These are phyloP conservation scores for Linderniella brevidens DNA, from an alignment of 257 asterid genomes.

Conservation along the genomic window DNA sequence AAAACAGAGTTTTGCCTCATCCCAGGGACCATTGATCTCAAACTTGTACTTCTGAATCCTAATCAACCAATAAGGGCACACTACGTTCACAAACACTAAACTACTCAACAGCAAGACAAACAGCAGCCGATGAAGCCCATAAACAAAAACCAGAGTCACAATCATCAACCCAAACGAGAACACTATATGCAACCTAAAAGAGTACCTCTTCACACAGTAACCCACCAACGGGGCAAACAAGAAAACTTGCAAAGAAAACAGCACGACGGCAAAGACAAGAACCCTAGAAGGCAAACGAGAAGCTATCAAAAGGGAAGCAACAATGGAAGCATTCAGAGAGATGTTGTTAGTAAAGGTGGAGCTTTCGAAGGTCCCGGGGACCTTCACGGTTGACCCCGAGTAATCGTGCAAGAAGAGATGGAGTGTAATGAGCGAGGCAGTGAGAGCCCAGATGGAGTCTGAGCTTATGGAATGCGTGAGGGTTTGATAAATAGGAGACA, in stretches of 20 bases:
- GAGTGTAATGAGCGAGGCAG: constrained; percentile 38
- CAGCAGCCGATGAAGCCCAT: constrained; percentile 36
- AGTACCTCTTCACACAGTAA: constrained; percentile 49
- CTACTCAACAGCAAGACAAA: constrained; percentile 35
- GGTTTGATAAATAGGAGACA: constrained; percentile 77
- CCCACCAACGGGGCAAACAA: constrained; percentile 75
- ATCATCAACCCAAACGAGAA: constrained; percentile 43
- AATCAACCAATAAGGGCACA: constrained; percentile 86
- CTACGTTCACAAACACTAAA: constrained; percentile 55
- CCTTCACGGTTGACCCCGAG: constrained; percentile 20
- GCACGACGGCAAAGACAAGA: constrained; percentile 62
- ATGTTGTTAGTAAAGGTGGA: constrained; percentile 30
- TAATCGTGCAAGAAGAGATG: constrained; percentile 38
- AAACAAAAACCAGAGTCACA: constrained; percentile 28
- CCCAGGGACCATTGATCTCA: constrained; percentile 97
- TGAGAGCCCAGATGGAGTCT: constrained; percentile 82
- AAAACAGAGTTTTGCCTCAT: constrained; percentile 89
- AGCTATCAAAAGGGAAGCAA: constrained; percentile 80
- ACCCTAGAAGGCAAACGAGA: constrained; percentile 85
- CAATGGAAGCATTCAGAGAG: constrained; percentile 62
- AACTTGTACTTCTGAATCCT: constrained; percentile 82
- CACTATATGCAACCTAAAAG: constrained; percentile 52
- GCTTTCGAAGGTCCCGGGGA: constrained; percentile 43
- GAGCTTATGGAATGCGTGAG: constrained; percentile 80
- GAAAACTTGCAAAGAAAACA: constrained; percentile 80